phyloP scores from a whole-genome alignment of 345 rosid genomes.

The Dimocarpus longan region DNA sequence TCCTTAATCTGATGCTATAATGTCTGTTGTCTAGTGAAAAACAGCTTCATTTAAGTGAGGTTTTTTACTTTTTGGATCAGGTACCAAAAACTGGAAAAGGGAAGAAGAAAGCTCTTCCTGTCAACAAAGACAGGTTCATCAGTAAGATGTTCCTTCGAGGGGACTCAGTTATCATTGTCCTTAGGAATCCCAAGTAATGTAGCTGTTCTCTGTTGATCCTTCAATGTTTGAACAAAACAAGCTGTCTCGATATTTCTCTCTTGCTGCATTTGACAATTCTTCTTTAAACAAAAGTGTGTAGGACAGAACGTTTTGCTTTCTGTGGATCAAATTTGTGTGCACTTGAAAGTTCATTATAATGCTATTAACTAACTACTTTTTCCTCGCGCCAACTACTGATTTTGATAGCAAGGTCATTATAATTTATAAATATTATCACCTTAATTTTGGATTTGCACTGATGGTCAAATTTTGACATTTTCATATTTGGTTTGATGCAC shows the following conservation, averaged over 20 bases:
- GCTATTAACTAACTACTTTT: background rate
- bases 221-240: background rate
- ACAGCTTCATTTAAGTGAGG: background rate
- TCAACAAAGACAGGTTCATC: constrained; percentile 93
- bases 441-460: background rate
- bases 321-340: background rate
- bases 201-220: background rate
- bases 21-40: background rate
- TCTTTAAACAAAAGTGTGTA: background rate
- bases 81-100: constrained; percentile 96
- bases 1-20: background rate
- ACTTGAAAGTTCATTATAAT: background rate
- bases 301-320: background rate
- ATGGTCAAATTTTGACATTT: background rate
- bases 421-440: background rate
- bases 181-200: constrained; percentile 81
- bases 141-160: constrained; percentile 98
- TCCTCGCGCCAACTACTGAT: background rate
- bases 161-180: constrained; percentile 94
- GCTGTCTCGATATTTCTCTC: background rate
- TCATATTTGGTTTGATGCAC: background rate
- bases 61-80: constrained; percentile 30
- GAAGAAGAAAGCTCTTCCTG: constrained; percentile 92
- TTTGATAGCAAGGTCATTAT: background rate
- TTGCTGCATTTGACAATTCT: background rate